Conservation (phyloP, 2,329 filamentous ascomycete species). For the Lachnellula cervina region DNA sequence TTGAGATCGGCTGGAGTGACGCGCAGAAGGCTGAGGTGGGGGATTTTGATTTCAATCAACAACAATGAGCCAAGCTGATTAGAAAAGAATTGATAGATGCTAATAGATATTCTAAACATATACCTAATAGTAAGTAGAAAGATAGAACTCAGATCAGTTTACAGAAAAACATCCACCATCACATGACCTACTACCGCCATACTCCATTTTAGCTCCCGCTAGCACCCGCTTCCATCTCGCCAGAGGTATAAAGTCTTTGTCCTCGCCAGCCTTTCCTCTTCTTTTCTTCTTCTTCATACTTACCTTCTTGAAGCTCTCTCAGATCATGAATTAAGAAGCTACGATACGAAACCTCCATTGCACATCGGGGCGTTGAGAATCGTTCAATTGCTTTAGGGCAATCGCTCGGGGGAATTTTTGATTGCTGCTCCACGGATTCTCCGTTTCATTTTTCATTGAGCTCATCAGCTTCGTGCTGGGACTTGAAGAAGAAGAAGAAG, state of each 20-base stretch:
- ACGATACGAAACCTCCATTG: not conserved
- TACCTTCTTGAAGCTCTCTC: slow-evolving; percentile 3
- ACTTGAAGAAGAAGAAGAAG: slow-evolving; percentile 19
- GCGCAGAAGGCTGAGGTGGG: slow-evolving; percentile 1
- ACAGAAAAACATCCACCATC: too few species aligned
- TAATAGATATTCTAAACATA: too few species aligned
- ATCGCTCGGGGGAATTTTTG: slow-evolving; percentile 49
- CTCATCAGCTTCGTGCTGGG: slow-evolving; percentile 7
- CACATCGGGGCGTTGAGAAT: not conserved
- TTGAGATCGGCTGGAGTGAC: not conserved
- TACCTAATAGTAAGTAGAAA: too few species aligned
- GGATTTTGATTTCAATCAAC: not conserved
- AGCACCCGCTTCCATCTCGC: too few species aligned
- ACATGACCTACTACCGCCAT: too few species aligned
- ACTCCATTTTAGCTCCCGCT: too few species aligned
- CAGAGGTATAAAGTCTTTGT: too few species aligned
- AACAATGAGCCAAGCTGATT: too few species aligned
- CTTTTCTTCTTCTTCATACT: slow-evolving; percentile 16
- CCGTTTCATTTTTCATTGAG: slow-evolving; percentile 24
- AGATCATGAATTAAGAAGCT: not conserved
- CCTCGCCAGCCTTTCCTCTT: too few species aligned
- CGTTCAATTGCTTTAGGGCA: too few species aligned
- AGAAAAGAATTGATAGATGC: too few species aligned
- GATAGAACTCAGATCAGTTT: too few species aligned
- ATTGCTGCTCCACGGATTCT: slow-evolving; percentile 31